Conservation (phyloP, 371 early-diverging fungal species). For the Mortierella polycephala region DNA sequence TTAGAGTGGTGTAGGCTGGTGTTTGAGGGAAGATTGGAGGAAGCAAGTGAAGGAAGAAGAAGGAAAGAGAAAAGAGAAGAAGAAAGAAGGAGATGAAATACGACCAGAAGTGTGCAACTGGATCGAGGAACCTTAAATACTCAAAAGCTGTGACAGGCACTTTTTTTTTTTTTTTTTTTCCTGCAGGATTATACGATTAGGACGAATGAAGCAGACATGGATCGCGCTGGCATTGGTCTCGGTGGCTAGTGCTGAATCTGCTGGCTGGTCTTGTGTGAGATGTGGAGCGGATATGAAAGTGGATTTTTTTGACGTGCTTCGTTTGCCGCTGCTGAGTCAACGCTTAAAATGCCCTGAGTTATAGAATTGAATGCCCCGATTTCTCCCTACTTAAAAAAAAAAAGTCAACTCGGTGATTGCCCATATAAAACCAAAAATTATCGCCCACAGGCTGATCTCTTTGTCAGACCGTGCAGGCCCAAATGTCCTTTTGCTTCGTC, state of each 20-base stretch:
- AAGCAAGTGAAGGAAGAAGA: conserved; percentile 11
- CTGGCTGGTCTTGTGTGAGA: neutral
- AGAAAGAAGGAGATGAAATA: neutral
- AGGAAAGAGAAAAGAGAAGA: conserved; percentile 8
- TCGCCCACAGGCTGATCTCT: conserved; percentile 28
- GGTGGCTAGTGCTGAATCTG: neutral
- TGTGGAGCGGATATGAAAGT: neutral
- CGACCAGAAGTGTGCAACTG: neutral
- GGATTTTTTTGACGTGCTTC: neutral
- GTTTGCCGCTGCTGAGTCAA: conserved; percentile 28
- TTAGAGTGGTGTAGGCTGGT: neutral
- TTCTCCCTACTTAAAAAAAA: conserved; percentile 29
- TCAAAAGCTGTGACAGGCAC: neutral
- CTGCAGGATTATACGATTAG: too few species aligned
- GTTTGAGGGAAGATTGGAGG: conserved; percentile 8
- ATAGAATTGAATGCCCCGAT: conserved; percentile 20
- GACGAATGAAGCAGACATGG: too few species aligned
- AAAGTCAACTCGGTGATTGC: conserved; percentile 41
- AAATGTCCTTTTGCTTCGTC: neutral
- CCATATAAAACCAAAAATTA: too few species aligned
- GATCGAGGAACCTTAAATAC: neutral
- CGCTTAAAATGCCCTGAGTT: conserved; percentile 1
- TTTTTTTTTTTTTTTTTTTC: neutral
- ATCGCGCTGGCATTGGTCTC: too few species aligned
- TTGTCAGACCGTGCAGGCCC: conserved; percentile 14